Conservation (phyloP, 805 yeast genomes). For the Candida loeiensis region DNA sequence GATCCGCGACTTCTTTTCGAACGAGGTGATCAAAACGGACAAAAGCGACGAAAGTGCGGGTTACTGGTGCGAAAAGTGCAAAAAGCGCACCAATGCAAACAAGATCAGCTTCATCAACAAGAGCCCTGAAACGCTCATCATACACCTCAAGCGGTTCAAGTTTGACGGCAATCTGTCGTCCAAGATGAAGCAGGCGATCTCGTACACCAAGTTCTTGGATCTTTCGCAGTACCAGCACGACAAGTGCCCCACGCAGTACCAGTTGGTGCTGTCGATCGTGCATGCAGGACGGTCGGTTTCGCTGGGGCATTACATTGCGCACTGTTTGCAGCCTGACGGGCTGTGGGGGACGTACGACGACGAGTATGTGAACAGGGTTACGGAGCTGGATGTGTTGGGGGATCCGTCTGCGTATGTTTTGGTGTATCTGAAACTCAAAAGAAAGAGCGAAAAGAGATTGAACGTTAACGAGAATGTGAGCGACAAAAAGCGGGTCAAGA, state of each 20-base stretch:
- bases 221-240: constrained; percentile 50
- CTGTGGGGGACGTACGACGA: constrained; percentile 94
- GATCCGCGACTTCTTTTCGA: constrained; percentile 74
- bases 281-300: constrained; percentile 93
- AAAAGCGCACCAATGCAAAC: constrained; percentile 68
- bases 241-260: constrained; percentile 49
- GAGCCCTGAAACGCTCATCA: constrained; percentile 83
- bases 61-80: constrained; percentile 85
- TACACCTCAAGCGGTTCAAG: constrained; percentile 88
- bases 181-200: constrained; percentile 83
- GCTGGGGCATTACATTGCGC: constrained; percentile 90
- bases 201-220: constrained; percentile 75
- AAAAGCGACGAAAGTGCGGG: constrained; percentile 62
- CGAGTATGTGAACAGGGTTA: constrained; percentile 72
- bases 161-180: constrained; percentile 76
- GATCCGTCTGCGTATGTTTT: constrained; percentile 91
- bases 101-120: constrained; percentile 70
- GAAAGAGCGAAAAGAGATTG: constrained; percentile 32
- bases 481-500: constrained; percentile 4
- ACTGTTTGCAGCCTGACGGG: constrained; percentile 88
- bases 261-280: constrained; percentile 77
- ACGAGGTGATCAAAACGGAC: constrained; percentile 72
- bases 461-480: constrained; percentile 1
- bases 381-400: constrained; percentile 68
- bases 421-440: constrained; percentile 74